Percentiles rank a stretch among this genome's conserved stretches.
Evolutionary conservation across 2,329 filamentous ascomycete species (phyloP).

Genomic region (Trichoderma sp.): DNA sequence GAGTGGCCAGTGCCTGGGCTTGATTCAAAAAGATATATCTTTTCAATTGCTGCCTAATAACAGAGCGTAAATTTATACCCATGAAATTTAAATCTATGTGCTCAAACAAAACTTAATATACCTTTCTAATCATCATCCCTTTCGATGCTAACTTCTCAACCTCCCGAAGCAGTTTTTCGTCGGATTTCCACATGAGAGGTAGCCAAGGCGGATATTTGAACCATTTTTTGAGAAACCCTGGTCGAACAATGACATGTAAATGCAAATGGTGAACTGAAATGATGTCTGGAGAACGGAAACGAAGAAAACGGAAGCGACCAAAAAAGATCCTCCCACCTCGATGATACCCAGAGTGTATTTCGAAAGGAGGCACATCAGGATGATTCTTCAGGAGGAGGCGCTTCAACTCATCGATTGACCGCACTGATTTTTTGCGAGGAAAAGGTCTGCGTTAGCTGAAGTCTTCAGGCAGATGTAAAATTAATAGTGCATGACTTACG

Average conservation of each 20-base stretch:
- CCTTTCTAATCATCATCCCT: not conserved
- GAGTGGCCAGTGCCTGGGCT: not conserved
- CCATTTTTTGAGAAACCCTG: not conserved
- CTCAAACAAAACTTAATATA: not conserved
- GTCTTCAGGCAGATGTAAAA: not conserved
- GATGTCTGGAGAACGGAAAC: constrained; percentile 9
- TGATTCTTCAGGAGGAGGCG: not conserved
- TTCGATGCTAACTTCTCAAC: constrained; percentile 21
- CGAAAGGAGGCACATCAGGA: not conserved
- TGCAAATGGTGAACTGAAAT: constrained; percentile 21
- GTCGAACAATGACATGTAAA: constrained; percentile 20
- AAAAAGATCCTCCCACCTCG: not conserved
- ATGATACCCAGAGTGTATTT: constrained; percentile 8
- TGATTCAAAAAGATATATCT: not conserved
- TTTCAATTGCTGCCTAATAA: not conserved
- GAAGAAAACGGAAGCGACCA: not conserved
- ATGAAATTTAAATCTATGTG: not conserved
- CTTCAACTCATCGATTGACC: not conserved
- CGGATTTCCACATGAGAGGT: constrained; percentile 21
- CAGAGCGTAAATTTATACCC: not conserved
- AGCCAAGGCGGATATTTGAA: constrained; percentile 21
- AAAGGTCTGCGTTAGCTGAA: not conserved
- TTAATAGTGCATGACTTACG: not conserved
- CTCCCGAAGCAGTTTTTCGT: constrained; percentile 18
- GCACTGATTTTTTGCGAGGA: not conserved